Percentiles rank a stretch among this genome's conserved stretches.
phyloP scores from a whole-genome alignment of 2,329 filamentous ascomycete genomes.

The Emergomyces orientalis region DNA sequence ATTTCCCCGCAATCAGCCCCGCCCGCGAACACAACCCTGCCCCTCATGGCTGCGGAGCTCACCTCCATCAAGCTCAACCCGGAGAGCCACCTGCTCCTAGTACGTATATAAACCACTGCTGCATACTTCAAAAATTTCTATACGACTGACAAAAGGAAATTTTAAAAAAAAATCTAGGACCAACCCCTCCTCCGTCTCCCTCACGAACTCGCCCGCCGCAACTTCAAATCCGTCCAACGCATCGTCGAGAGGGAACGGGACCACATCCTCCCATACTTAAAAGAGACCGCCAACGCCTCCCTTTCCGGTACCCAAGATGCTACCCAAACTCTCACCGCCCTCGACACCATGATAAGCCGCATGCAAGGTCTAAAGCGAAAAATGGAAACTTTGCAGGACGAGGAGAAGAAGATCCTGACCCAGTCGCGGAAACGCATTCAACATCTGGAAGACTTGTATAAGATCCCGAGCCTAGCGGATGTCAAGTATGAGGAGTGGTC shows the following conservation, averaged over 20 bases:
- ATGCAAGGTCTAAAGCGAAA: conserved; percentile 86
- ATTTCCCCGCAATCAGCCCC: not conserved
- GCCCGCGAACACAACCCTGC: not conserved
- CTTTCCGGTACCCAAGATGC: conserved; percentile 53
- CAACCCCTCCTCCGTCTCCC: conserved; percentile 90
- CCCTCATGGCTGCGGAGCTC: conserved; percentile 34
- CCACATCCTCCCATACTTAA: conserved; percentile 40
- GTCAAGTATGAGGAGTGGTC: conserved; percentile 93
- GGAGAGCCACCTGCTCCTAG: conserved; percentile 42
- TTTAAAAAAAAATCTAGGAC: conserved; percentile 48
- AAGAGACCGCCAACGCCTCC: conserved; percentile 51
- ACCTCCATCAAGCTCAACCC: conserved; percentile 41
- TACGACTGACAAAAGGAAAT: not conserved
- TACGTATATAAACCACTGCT: conserved; percentile 19
- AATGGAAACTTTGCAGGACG: conserved; percentile 63
- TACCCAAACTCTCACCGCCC: conserved; percentile 63
- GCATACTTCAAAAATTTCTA: not conserved
- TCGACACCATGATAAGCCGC: conserved; percentile 76
- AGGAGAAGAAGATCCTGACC: conserved; percentile 66
- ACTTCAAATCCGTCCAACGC: conserved; percentile 66
- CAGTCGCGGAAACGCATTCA: conserved; percentile 67
- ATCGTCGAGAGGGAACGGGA: conserved; percentile 41
- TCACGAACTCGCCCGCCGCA: conserved; percentile 84
- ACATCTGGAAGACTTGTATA: conserved; percentile 72
- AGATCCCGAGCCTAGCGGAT: conserved; percentile 72